These are phyloP conservation scores for Solanum neorickii DNA, from an alignment of 257 asterid genomes.

Conservation along the genomic window DNA sequence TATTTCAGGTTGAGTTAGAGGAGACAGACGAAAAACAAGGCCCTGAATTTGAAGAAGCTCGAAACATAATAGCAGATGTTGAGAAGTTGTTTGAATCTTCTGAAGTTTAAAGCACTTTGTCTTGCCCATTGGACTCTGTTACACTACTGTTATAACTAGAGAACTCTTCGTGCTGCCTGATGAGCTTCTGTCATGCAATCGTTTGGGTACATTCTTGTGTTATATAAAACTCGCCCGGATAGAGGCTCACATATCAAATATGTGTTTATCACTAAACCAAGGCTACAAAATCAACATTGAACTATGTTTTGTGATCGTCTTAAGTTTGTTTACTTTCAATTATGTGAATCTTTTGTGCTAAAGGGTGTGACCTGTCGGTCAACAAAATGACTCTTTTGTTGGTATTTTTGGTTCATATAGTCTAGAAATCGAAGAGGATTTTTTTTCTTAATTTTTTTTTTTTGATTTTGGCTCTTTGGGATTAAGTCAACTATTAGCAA, in stretches of 20 bases:
- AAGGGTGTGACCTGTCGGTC: background rate
- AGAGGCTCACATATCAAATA: background rate
- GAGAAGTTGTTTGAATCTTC: constrained; percentile 41
- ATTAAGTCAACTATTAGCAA: background rate
- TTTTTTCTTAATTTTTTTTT: rapidly evolving
- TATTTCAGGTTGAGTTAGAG: constrained; percentile 57
- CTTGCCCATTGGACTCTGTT: background rate
- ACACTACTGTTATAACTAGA: background rate
- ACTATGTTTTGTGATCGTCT: background rate
- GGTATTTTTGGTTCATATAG: background rate
- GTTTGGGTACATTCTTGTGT: background rate
- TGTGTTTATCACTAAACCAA: background rate
- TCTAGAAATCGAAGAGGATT: background rate
- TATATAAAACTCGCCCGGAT: background rate
- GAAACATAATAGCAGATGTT: constrained; percentile 34
- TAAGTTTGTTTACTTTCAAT: background rate
- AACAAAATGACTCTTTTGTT: background rate
- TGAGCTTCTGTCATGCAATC: background rate
- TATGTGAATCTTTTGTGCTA: background rate
- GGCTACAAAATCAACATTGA: background rate
- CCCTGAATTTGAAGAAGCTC: constrained; percentile 70
- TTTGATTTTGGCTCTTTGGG: background rate
- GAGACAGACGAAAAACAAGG: constrained; percentile 55
- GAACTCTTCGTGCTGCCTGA: background rate
- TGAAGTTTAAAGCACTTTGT: constrained; percentile 9